A percentile compares a stretch with the other conserved stretches of the same genome.
Evolutionary conservation across 1,284 basidiomycete species (phyloP).

Genomic region (Puccinia polysora): DNA sequence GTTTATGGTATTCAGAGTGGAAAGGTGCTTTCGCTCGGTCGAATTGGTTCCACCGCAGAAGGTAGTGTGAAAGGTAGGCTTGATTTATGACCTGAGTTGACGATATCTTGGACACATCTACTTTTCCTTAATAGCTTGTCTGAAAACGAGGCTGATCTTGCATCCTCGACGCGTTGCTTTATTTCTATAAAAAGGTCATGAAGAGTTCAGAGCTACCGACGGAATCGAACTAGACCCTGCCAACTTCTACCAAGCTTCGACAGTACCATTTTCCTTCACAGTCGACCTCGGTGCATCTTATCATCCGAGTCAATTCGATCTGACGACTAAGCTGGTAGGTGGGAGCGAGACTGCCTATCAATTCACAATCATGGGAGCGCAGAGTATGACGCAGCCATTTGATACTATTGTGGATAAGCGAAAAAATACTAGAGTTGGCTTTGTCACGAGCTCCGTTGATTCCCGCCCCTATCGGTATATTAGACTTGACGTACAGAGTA

Average conservation of each 20-base stretch:
- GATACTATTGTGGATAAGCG: constrained; percentile 12
- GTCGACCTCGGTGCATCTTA: neutral
- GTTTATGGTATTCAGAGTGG: constrained; percentile 28
- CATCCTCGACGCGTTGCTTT: too few relatives aligned
- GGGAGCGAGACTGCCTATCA: constrained; percentile 31
- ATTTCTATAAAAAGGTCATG: too few relatives aligned
- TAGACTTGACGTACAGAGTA: neutral
- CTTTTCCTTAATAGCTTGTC: neutral
- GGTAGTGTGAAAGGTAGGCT: constrained; percentile 5
- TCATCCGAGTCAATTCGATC: neutral
- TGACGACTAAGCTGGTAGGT: constrained; percentile 15
- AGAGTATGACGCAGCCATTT: neutral
- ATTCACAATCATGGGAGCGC: constrained; percentile 12
- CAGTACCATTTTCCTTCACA: neutral
- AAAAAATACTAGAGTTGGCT: constrained; percentile 5
- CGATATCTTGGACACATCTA: neutral
- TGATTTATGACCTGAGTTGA: neutral
- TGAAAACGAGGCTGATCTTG: neutral
- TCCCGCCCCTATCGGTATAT: neutral
- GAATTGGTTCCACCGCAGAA: neutral
- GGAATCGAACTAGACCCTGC: constrained; percentile 1
- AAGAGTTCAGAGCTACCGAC: neutral
- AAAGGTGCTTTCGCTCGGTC: constrained; percentile 14
- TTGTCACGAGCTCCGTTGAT: constrained; percentile 12
- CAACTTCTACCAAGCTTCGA: constrained; percentile 5